phyloP scores from a whole-genome alignment of 2,329 filamentous ascomycete species.

The Claviceps capensis region DNA sequence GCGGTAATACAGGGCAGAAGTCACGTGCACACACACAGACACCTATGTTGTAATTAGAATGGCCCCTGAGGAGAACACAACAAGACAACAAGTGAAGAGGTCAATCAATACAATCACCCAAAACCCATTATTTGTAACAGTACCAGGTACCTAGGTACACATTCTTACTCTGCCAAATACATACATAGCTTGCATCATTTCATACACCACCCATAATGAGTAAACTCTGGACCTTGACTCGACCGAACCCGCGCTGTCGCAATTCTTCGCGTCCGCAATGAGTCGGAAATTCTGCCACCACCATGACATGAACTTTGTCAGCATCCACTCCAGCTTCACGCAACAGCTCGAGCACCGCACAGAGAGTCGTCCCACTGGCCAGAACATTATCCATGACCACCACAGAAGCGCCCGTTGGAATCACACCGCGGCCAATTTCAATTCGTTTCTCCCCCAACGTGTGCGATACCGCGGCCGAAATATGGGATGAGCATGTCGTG shows the following conservation, averaged over 20 bases:
- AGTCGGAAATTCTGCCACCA: conserved; percentile 42
- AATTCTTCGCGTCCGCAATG: conserved; percentile 38
- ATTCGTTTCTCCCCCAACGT: conserved; percentile 22
- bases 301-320: conserved; percentile 32
- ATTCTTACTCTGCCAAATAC: not conserved
- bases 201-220: conserved; percentile 24
- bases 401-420: conserved; percentile 27
- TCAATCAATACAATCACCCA: too few species aligned
- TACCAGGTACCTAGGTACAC: too few species aligned
- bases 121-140: too few species aligned
- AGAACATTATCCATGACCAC: conserved; percentile 50
- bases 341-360: conserved; percentile 36
- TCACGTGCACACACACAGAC: too few species aligned
- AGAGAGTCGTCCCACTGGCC: conserved; percentile 40
- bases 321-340: conserved; percentile 24
- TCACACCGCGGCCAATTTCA: conserved; percentile 32
- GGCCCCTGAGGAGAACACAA: too few species aligned
- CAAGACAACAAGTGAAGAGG: too few species aligned
- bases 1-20: too few species aligned
- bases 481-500: conserved; percentile 33
- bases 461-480: conserved; percentile 29
- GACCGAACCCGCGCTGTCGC: conserved; percentile 32
- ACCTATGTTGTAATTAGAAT: too few species aligned
- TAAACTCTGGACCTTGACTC: conserved; percentile 35
- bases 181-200: not conserved